These are phyloP conservation scores for Trichoderma hamatum DNA, from an alignment of 2,329 filamentous ascomycete species.

Conservation along the genomic window DNA sequence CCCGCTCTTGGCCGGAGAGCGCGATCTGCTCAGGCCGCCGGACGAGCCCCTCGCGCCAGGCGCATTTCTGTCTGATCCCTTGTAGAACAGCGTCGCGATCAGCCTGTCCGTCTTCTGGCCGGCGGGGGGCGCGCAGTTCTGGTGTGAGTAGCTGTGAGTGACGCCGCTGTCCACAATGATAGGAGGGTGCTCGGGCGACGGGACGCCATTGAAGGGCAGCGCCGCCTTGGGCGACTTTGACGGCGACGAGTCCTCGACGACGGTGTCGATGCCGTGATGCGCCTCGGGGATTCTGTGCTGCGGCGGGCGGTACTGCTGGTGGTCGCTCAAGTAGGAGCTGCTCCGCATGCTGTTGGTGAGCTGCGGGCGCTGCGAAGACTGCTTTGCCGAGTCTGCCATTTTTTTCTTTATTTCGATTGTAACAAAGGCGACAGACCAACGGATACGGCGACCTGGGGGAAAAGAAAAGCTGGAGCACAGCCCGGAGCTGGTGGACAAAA, in stretches of 20 bases:
- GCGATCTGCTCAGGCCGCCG: constrained; percentile 28
- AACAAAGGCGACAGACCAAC: not conserved
- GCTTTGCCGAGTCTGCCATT: constrained; percentile 32
- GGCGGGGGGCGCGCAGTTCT: constrained; percentile 60
- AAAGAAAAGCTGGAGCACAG: not conserved
- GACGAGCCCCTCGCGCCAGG: constrained; percentile 37
- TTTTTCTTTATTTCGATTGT: not conserved
- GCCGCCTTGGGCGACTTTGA: constrained; percentile 45
- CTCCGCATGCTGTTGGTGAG: constrained; percentile 57
- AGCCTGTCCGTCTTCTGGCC: constrained; percentile 56
- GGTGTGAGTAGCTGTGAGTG: constrained; percentile 64
- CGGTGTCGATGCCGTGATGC: constrained; percentile 66
- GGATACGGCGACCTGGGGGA: not conserved
- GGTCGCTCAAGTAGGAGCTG: constrained; percentile 64
- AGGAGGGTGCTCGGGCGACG: constrained; percentile 60
- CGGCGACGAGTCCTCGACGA: constrained; percentile 57
- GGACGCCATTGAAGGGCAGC: constrained; percentile 62
- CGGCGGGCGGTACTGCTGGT: constrained; percentile 65
- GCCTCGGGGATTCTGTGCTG: constrained; percentile 51
- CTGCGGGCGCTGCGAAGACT: constrained; percentile 49
- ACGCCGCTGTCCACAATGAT: constrained; percentile 65
- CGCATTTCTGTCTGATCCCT: constrained; percentile 45
- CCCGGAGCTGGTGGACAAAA: not conserved
- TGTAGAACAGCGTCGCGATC: constrained; percentile 68
- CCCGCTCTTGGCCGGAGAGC: constrained; percentile 36